Evolutionary conservation across 805 yeast species (phyloP).

Genomic region (Clavispora phyllophila): DNA sequence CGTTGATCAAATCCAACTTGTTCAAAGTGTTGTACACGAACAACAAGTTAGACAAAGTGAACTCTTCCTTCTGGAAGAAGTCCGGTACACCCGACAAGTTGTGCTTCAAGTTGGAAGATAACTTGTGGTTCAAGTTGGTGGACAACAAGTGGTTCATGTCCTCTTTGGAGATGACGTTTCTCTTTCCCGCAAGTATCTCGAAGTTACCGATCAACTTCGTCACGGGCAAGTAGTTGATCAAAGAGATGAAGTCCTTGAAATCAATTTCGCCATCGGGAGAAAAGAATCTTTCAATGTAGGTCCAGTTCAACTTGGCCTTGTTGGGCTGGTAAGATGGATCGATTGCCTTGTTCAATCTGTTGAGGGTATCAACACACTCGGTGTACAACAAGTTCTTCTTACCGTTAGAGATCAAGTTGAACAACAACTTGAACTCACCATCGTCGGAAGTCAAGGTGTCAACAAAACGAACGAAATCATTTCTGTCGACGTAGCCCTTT

Average conservation of each 20-base stretch:
- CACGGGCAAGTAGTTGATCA: slow-evolving; percentile 40
- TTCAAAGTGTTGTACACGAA: slow-evolving; percentile 36
- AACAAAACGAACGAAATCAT: slow-evolving; percentile 74
- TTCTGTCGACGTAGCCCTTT: slow-evolving; percentile 61
- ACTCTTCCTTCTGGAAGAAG: slow-evolving; percentile 28
- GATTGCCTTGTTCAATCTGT: slow-evolving; percentile 34
- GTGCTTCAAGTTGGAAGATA: slow-evolving; percentile 32
- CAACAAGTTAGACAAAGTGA: slow-evolving; percentile 34
- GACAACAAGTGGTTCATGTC: slow-evolving; percentile 30
- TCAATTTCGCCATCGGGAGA: slow-evolving; percentile 36
- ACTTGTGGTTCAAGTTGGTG: slow-evolving; percentile 37
- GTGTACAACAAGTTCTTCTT: slow-evolving; percentile 23
- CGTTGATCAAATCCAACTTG: slow-evolving; percentile 41
- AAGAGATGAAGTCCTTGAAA: slow-evolving; percentile 35
- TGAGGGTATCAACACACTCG: slow-evolving; percentile 31
- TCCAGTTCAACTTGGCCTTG: slow-evolving; percentile 38
- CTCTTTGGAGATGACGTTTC: slow-evolving; percentile 25
- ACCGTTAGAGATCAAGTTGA: slow-evolving; percentile 40
- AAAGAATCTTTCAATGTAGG: slow-evolving; percentile 35
- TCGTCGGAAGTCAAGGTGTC: slow-evolving; percentile 37
- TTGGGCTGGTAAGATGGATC: slow-evolving; percentile 40
- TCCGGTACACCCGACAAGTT: slow-evolving; percentile 32
- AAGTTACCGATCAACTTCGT: slow-evolving; percentile 41
- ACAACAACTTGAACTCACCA: slow-evolving; percentile 47
- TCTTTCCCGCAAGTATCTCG: slow-evolving; percentile 31